Conservation (phyloP, 129 eudicot species). For the Flaveria linearis region DNA sequence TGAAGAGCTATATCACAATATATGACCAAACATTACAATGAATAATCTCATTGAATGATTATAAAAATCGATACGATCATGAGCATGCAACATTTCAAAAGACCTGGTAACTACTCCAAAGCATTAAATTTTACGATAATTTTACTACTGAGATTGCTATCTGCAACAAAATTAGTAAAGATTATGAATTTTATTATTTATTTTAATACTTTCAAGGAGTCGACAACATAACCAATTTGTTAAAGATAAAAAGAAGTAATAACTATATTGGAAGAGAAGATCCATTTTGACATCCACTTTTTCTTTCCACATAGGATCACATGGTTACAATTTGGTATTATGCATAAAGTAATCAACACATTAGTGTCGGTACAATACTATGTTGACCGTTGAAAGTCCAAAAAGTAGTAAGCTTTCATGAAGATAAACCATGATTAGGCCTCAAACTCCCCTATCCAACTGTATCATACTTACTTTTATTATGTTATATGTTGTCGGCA, state of each 20-base stretch:
- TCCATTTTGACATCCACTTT: conserved; percentile 25
- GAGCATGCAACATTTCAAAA: too few species aligned
- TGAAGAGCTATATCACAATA: too few species aligned
- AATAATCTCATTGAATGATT: too few species aligned
- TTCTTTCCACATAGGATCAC: conserved; percentile 37
- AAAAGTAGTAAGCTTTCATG: conserved; percentile 26
- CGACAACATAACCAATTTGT: not conserved
- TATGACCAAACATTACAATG: too few species aligned
- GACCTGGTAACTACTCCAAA: too few species aligned
- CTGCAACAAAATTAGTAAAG: too few species aligned
- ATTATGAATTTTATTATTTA: too few species aligned
- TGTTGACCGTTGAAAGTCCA: conserved; percentile 43
- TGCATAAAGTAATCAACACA: conserved; percentile 22
- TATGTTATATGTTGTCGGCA: conserved; percentile 26
- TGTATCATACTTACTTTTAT: conserved; percentile 15
- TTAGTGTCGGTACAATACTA: conserved; percentile 29
- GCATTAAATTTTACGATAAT: too few species aligned
- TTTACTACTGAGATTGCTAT: too few species aligned
- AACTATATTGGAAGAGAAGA: not conserved
- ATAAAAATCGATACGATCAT: too few species aligned
- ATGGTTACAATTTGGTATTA: conserved; percentile 27
- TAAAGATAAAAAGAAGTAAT: not conserved
- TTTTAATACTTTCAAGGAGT: too few species aligned
- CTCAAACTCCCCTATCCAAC: conserved; percentile 26
- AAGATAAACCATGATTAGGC: conserved; percentile 35